phyloP scores from a whole-genome alignment of 2,329 filamentous ascomycete species.

The Aspergillus spinulosporus region DNA sequence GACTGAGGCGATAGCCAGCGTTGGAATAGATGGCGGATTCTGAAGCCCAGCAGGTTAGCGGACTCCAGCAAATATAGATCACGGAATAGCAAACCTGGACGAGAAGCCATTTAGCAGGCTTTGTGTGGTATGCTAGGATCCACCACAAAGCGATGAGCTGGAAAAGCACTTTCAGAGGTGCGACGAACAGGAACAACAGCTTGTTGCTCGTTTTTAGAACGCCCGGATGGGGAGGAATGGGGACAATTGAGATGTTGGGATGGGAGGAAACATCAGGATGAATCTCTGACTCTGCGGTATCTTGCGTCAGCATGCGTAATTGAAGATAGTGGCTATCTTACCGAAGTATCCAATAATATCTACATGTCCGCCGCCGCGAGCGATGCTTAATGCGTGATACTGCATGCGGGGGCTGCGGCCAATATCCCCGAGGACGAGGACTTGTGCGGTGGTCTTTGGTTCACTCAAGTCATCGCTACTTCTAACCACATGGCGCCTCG shows the following conservation, averaged over 20 bases:
- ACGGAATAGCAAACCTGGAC: slow-evolving; percentile 61
- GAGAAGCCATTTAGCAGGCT: slow-evolving; percentile 79
- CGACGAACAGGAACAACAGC: slow-evolving; percentile 73
- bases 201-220: slow-evolving; percentile 65
- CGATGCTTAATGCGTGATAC: slow-evolving; percentile 92
- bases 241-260: slow-evolving; percentile 67
- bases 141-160: slow-evolving; percentile 72
- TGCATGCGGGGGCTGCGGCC: slow-evolving; percentile 97
- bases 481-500: slow-evolving; percentile 30
- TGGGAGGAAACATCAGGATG: slow-evolving; percentile 74
- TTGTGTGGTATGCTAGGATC: slow-evolving; percentile 71
- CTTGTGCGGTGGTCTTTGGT: slow-evolving; percentile 62
- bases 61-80: not conserved
- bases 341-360: slow-evolving; percentile 86
- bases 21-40: slow-evolving; percentile 94
- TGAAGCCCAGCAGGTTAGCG: slow-evolving; percentile 41
- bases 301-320: slow-evolving; percentile 8
- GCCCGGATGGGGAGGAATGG: slow-evolving; percentile 67
- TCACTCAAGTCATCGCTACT: slow-evolving; percentile 25
- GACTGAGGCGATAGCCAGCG: slow-evolving; percentile 71
- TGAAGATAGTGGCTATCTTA: slow-evolving; percentile 37
- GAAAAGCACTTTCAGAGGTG: slow-evolving; percentile 81
- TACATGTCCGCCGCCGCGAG: slow-evolving; percentile 75
- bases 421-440: slow-evolving; percentile 92
- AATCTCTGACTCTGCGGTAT: slow-evolving; percentile 67